Conservation (phyloP, 2,329 filamentous ascomycete species). For the Neonectria neomacrospora region DNA sequence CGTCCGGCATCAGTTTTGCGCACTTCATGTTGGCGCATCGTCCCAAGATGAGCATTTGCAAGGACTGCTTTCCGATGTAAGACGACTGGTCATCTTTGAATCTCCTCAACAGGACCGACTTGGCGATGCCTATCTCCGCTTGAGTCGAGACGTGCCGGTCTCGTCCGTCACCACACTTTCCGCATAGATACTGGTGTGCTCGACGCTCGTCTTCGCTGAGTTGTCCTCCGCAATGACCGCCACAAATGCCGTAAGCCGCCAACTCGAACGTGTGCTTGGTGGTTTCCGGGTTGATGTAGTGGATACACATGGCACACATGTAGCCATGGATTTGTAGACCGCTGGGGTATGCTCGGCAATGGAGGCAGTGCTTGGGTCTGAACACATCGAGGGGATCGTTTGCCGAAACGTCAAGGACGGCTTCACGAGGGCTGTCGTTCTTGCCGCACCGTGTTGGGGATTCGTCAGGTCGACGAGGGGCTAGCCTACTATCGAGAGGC, state of each 20-base stretch:
- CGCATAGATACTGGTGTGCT: slow-evolving; percentile 6
- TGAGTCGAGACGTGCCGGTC: background rate
- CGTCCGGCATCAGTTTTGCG: background rate
- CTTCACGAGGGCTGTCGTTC: background rate
- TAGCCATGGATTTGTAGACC: background rate
- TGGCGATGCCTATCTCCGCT: background rate
- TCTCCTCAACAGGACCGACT: background rate
- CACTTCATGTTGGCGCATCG: slow-evolving; percentile 8
- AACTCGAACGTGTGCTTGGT: background rate
- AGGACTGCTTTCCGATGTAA: background rate
- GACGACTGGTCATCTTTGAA: background rate
- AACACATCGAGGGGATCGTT: slow-evolving; percentile 2
- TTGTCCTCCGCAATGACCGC: background rate
- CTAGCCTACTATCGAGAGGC: background rate
- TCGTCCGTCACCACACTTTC: background rate
- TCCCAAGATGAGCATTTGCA: background rate
- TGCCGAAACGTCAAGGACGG: background rate
- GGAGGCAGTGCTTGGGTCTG: slow-evolving; percentile 16
- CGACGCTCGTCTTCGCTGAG: slow-evolving; percentile 11
- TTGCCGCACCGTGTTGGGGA: slow-evolving; percentile 1
- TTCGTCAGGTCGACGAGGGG: slow-evolving; percentile 6
- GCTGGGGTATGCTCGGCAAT: slow-evolving; percentile 12
- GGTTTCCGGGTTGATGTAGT: too few relatives aligned
- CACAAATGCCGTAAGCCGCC: slow-evolving; percentile 13
- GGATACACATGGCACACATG: slow-evolving; percentile 3